Evolutionary conservation across 805 yeast species (phyloP).

Genomic region (Yarrowia hollandica): DNA sequence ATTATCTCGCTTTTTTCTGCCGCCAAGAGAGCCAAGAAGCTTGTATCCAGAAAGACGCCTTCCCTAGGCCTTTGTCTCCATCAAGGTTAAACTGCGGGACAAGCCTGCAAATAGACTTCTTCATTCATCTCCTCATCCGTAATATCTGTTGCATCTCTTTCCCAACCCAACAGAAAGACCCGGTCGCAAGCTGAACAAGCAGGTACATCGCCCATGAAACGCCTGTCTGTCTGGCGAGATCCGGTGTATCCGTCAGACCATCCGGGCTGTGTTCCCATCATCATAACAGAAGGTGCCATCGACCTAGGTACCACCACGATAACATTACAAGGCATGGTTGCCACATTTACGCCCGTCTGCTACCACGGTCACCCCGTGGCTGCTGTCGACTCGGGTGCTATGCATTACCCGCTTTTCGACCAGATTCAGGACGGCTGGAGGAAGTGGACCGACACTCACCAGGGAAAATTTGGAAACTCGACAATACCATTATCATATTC

Average conservation of each 20-base stretch:
- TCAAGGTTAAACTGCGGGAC: conserved; percentile 27
- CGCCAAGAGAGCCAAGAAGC: conserved; percentile 29
- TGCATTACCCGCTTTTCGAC: conserved; percentile 20
- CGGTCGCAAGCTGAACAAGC: background rate
- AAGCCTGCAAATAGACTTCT: conserved; percentile 29
- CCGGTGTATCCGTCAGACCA: conserved; percentile 23
- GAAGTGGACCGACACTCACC: conserved; percentile 27
- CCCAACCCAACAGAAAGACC: conserved; percentile 4
- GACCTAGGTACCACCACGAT: conserved; percentile 23
- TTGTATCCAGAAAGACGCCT: background rate
- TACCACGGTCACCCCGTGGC: conserved; percentile 32
- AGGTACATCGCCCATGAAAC: conserved; percentile 12
- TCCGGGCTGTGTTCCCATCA: conserved; percentile 20
- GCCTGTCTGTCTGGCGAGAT: conserved; percentile 28
- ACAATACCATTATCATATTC: conserved; percentile 14
- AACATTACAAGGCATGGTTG: background rate
- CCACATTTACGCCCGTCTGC: conserved; percentile 32
- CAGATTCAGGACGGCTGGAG: conserved; percentile 30
- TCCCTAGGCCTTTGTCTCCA: background rate
- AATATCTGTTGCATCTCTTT: background rate
- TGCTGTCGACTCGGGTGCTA: conserved; percentile 20
- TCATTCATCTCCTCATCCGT: conserved; percentile 23
- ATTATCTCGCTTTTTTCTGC: conserved; percentile 19
- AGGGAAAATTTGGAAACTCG: conserved; percentile 26
- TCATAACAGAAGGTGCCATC: conserved; percentile 20